phyloP scores from a whole-genome alignment of 169 alveolate species.

The Plasmodium vinckei region DNA sequence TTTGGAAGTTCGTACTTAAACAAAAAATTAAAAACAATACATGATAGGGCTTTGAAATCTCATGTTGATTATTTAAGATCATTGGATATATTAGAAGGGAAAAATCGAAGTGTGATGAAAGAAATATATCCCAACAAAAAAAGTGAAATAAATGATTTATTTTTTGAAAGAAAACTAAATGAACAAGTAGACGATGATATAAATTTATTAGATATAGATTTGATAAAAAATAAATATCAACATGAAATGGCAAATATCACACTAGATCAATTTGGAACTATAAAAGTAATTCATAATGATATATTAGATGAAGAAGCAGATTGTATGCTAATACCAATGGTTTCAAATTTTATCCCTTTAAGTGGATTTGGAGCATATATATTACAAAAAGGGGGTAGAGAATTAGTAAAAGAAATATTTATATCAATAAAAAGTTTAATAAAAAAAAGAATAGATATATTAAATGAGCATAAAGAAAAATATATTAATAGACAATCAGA shows the following conservation, averaged over 20 bases:
- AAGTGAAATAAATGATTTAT: conserved; percentile 73
- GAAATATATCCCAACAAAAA: conserved; percentile 72
- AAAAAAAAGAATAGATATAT: conserved; percentile 70
- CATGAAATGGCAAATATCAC: conserved; percentile 70
- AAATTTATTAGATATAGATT: conserved; percentile 13
- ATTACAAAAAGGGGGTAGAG: conserved; percentile 71
- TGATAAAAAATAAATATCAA: conserved; percentile 12
- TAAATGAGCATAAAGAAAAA: conserved; percentile 65
- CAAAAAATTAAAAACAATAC: conserved; percentile 58
- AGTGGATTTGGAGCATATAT: conserved; percentile 75
- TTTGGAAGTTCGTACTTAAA: conserved; percentile 73
- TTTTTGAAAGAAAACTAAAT: conserved; percentile 27
- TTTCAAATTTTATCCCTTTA: conserved; percentile 67
- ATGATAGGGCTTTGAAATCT: conserved; percentile 66
- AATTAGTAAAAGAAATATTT: conserved; percentile 71
- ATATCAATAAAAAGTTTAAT: conserved; percentile 45
- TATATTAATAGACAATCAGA: conserved; percentile 6
- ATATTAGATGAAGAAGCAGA: conserved; percentile 74
- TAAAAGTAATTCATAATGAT: conserved; percentile 68
- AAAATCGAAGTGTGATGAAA: conserved; percentile 73
- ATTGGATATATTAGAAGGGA: conserved; percentile 68
- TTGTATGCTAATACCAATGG: conserved; percentile 76
- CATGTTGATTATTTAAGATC: conserved; percentile 72
- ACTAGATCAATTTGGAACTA: conserved; percentile 42
- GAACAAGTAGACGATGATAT: conserved; percentile 23